These are phyloP conservation scores for Lactarius hengduanensis DNA, from an alignment of 768 basidiomycete genomes.

Conservation along the genomic window DNA sequence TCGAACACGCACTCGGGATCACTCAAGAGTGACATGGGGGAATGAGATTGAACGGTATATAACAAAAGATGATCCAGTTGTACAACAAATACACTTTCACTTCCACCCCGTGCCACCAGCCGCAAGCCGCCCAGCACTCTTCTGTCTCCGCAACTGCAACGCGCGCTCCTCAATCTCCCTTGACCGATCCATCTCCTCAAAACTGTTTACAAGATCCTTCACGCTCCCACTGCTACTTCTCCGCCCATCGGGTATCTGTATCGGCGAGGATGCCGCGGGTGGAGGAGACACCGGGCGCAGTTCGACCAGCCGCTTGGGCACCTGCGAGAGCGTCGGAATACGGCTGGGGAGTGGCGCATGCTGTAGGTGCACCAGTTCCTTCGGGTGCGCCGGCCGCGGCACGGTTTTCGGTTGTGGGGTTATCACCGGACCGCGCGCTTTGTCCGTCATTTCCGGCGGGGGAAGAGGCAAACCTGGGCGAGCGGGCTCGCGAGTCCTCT, in stretches of 20 bases:
- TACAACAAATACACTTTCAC: slow-evolving; percentile 7
- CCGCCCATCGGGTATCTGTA: slow-evolving; percentile 39
- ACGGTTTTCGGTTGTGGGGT: slow-evolving; percentile 57
- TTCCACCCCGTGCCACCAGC: slow-evolving; percentile 28
- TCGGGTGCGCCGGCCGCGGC: slow-evolving; percentile 51
- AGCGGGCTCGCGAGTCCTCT: slow-evolving; percentile 29
- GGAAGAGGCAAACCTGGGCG: slow-evolving; percentile 53
- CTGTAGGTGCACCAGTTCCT: slow-evolving; percentile 62
- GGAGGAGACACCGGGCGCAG: slow-evolving; percentile 50
- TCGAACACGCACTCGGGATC: slow-evolving; percentile 25
- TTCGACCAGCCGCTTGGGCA: slow-evolving; percentile 54
- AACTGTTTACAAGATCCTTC: slow-evolving; percentile 65
- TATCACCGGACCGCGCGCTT: slow-evolving; percentile 52
- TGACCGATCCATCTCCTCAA: slow-evolving; percentile 48
- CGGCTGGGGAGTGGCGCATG: slow-evolving; percentile 47
- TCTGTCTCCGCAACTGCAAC: slow-evolving; percentile 38
- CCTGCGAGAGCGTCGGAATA: slow-evolving; percentile 42
- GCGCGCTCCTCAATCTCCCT: slow-evolving; percentile 32
- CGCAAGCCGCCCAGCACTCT: slow-evolving; percentile 38
- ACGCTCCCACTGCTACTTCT: slow-evolving; percentile 70
- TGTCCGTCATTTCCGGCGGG: slow-evolving; percentile 50
- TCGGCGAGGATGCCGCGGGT: slow-evolving; percentile 33
- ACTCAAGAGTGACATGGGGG: slow-evolving; percentile 27
- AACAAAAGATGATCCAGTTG: not conserved
- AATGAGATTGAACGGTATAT: not conserved